Evolutionary conservation across 192 early-diverging fungal genomes (phyloP).

Genomic region (Mortierella claussenii): DNA sequence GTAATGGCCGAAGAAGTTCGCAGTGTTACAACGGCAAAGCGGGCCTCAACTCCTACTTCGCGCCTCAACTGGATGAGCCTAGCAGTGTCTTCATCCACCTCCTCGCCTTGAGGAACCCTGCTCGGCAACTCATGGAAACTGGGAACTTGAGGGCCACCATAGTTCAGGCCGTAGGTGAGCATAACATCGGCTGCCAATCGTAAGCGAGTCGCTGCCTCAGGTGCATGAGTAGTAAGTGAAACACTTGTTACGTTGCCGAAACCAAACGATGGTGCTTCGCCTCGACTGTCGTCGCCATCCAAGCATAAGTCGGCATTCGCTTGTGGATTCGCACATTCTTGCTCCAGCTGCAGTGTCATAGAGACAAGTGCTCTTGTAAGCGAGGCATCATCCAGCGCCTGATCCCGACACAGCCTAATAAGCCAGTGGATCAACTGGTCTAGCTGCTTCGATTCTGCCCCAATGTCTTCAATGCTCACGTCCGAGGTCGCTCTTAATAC

Average conservation of each 20-base stretch:
- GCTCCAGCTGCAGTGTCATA: conserved; percentile 51
- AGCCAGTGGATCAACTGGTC: conserved; percentile 57
- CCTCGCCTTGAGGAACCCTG: conserved; percentile 47
- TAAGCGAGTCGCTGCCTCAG: conserved; percentile 33
- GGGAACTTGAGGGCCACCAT: conserved; percentile 12
- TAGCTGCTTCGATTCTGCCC: conserved; percentile 6
- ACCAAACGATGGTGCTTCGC: conserved; percentile 11
- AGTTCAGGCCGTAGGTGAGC: conserved; percentile 26
- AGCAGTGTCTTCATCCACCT: conserved; percentile 28
- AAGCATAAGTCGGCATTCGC: conserved; percentile 13
- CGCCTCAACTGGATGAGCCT: conserved; percentile 3
- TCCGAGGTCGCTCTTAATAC: conserved; percentile 6
- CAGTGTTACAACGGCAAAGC: conserved; percentile 57
- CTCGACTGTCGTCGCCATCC: neutral
- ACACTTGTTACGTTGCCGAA: conserved; percentile 28
- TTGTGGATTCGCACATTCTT: conserved; percentile 26
- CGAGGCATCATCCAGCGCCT: conserved; percentile 51
- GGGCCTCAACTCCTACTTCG: conserved; percentile 15
- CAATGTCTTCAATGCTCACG: conserved; percentile 1
- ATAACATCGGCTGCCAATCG: conserved; percentile 44
- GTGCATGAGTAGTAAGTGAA: conserved; percentile 18
- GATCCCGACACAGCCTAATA: conserved; percentile 50
- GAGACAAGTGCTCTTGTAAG: conserved; percentile 55
- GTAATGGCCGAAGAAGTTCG: conserved; percentile 47
- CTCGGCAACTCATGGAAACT: conserved; percentile 23